Evolutionary conservation across 306 rosid species (phyloP).

Genomic region (Ochetophila trinervis): DNA sequence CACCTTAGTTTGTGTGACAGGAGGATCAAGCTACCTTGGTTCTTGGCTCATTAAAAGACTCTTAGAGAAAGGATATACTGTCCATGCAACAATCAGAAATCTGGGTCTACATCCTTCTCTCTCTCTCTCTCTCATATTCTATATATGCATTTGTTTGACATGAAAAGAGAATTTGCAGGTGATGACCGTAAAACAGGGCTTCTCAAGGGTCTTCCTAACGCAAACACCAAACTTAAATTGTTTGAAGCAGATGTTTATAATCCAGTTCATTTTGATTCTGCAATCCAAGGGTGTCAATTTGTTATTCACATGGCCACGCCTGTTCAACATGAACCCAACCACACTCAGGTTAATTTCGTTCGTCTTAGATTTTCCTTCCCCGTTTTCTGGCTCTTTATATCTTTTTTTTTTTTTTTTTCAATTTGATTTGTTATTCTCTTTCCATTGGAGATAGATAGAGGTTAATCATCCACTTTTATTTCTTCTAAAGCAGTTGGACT

Average conservation of each 20-base stretch:
- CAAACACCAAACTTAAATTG: slow-evolving; percentile 9
- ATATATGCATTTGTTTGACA: neutral
- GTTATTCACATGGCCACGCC: slow-evolving; percentile 20
- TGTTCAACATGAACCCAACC: slow-evolving; percentile 9
- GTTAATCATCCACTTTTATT: too few species aligned
- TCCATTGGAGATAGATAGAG: too few species aligned
- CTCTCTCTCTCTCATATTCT: neutral
- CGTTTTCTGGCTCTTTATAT: neutral
- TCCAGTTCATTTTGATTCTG: neutral
- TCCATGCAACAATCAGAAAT: slow-evolving; percentile 22
- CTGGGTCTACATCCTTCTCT: neutral
- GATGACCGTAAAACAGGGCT: slow-evolving; percentile 13
- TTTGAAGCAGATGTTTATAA: slow-evolving; percentile 17
- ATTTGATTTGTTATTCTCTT: too few species aligned
- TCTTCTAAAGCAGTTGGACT: too few species aligned
- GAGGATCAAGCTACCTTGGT: slow-evolving; percentile 6
- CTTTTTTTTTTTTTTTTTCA: neutral
- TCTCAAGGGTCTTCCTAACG: slow-evolving; percentile 15
- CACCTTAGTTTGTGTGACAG: slow-evolving; percentile 13
- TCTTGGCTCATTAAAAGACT: slow-evolving; percentile 17
- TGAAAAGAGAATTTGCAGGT: neutral
- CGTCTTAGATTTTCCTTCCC: neutral
- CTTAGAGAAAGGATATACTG: slow-evolving; percentile 9
- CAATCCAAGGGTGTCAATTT: slow-evolving; percentile 6
- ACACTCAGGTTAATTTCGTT: slow-evolving; percentile 3